Evolutionary conservation across 345 rosid genomes (phyloP).

Genomic region (Geranium brycei): DNA sequence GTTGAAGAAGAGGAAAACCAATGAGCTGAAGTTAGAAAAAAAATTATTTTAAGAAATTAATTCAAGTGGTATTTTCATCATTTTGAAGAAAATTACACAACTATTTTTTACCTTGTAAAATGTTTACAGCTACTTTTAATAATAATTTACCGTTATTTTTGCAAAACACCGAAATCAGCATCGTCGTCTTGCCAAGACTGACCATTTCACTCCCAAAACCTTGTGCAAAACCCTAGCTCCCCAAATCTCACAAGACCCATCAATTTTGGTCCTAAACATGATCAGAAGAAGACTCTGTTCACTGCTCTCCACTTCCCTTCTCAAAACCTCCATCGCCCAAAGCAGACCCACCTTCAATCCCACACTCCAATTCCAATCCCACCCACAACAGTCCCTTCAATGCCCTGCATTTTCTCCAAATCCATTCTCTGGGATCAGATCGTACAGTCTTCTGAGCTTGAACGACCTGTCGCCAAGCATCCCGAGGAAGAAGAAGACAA

Average conservation of each 20-base stretch:
- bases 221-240: background rate
- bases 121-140: no score
- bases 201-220: background rate
- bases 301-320: slow-evolving; percentile 26
- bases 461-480: slow-evolving; percentile 75
- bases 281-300: slow-evolving; percentile 41
- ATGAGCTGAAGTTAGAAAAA: no score
- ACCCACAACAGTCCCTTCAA: slow-evolving; percentile 6
- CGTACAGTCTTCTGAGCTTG: slow-evolving; percentile 61
- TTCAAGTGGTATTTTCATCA: no score
- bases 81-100: no score
- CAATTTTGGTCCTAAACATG: slow-evolving; percentile 14
- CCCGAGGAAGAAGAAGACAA: slow-evolving; percentile 81
- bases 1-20: no score
- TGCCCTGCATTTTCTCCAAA: slow-evolving; percentile 11
- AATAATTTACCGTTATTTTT: no score
- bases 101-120: no score
- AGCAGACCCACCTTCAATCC: slow-evolving; percentile 9
- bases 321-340: slow-evolving; percentile 3
- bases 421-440: slow-evolving; percentile 28
- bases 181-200: no score
- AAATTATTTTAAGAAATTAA: no score
- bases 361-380: slow-evolving; percentile 9
- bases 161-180: no score
- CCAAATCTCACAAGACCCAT: background rate